Conservation (phyloP, 768 basidiomycete genomes). For the Butyriboletus loyo region DNA sequence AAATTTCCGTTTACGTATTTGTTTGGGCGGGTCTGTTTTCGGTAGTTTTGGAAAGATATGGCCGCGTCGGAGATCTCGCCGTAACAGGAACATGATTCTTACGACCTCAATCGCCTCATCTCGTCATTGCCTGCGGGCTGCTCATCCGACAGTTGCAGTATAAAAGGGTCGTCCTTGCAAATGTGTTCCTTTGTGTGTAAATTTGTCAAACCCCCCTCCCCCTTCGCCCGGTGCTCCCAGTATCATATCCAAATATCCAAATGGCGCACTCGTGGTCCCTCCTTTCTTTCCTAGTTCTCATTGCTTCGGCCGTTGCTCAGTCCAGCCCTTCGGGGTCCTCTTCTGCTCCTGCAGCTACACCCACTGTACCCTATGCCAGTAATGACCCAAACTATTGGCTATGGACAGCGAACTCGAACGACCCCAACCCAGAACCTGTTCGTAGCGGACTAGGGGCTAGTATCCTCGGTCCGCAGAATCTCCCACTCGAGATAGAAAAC, state of each 20-base stretch:
- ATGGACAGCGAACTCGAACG: conserved; percentile 32
- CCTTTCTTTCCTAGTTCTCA: conserved; percentile 20
- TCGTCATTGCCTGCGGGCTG: not conserved
- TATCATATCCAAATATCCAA: not conserved
- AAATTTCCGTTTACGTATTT: not conserved
- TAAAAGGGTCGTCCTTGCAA: conserved; percentile 18
- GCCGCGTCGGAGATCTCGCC: not conserved
- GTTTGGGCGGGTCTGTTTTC: not conserved
- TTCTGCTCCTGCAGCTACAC: conserved; percentile 32
- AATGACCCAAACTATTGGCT: conserved; percentile 45
- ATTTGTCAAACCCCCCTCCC: conserved; percentile 9
- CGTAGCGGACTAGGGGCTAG: conserved; percentile 43
- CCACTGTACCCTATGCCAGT: conserved; percentile 45
- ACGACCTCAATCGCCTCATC: not conserved
- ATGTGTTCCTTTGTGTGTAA: conserved; percentile 19
- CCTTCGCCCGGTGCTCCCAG: conserved; percentile 10
- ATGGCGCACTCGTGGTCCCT: conserved; percentile 32
- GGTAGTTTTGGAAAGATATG: not conserved
- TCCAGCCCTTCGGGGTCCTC: conserved; percentile 18
- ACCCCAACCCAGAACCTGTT: conserved; percentile 39
- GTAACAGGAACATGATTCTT: not conserved
- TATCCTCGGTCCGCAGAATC: conserved; percentile 58
- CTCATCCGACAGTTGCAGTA: conserved; percentile 2
- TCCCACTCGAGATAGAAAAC: conserved; percentile 53
- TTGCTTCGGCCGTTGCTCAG: conserved; percentile 21